Conservation (phyloP, 768 basidiomycete species). For the Rhizopogon vesiculosus region DNA sequence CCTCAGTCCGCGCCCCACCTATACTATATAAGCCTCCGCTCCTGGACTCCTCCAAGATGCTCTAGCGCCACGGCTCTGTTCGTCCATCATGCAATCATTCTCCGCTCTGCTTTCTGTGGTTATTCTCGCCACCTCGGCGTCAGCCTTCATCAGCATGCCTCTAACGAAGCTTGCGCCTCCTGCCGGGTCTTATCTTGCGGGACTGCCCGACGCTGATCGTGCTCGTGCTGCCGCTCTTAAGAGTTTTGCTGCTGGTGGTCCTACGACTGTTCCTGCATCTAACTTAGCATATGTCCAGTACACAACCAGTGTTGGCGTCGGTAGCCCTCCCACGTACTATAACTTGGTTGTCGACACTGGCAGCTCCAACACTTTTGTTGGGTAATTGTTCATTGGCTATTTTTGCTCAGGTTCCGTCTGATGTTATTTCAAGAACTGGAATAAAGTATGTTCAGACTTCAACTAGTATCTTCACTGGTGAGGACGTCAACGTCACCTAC, state of each 20-base stretch:
- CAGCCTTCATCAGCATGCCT: background rate
- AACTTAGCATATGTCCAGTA: slow-evolving; percentile 7
- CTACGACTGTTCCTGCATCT: slow-evolving; percentile 2
- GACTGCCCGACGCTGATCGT: slow-evolving; percentile 3
- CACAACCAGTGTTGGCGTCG: slow-evolving; percentile 13
- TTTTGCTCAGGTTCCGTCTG: background rate
- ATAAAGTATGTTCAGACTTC: slow-evolving; percentile 8
- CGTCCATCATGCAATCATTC: background rate
- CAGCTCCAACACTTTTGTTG: slow-evolving; percentile 22
- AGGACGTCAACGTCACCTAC: slow-evolving; percentile 2
- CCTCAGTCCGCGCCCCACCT: background rate
- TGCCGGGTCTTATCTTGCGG: background rate
- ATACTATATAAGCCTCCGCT: background rate
- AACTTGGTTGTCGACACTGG: slow-evolving; percentile 19
- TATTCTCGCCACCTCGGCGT: background rate
- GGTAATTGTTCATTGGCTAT: background rate
- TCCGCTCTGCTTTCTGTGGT: background rate
- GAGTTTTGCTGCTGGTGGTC: background rate
- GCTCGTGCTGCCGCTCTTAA: background rate
- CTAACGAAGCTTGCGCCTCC: background rate
- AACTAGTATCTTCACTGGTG: slow-evolving; percentile 11
- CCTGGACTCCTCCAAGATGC: background rate
- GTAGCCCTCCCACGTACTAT: slow-evolving; percentile 11
- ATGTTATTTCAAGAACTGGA: slow-evolving; percentile 3
- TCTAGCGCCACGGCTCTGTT: background rate